Base-by-base conservation (phyloP, 129 eudicot species). In the Smallanthus sonchifolius region DNA sequence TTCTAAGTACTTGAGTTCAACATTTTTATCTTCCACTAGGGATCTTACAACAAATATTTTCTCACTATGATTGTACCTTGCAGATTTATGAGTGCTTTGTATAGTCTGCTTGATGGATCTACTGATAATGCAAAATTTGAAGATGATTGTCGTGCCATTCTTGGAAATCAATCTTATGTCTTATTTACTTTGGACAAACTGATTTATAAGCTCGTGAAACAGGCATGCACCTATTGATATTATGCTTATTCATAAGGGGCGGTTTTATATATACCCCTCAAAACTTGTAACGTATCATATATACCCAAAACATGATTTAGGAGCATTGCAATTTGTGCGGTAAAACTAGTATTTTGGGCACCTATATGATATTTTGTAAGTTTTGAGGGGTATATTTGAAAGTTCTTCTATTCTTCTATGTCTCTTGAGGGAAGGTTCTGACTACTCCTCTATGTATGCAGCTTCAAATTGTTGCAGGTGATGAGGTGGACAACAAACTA, bases 101-200 rank as follows among this genome's bases (percentile, higher is more conserved):
- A 86, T 65, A 80, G 78, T 69, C 85, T 94, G 81, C 99, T 94
- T 69, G 96, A 94, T 71, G 99, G 99, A 48, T 81, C 96, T 75
- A 75, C 91, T 75, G 99, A 94, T 73, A 94, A 94, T 81, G 65
- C 94, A 72, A 94, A 88, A 73, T 94, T 83, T 56, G 99, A 94
- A 84, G 99, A 94, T 81, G 97, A 94, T 75, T 94, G 99, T 35
- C 87, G 97, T 40, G 85, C 87, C 42, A 82, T 94, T 56, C 82
- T 94, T 80, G 99, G 99, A 65, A 94, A 94, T 85, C 97, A 94
- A 74, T 88, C 97, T 40, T 94, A 94, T 78, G 89, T 94, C 59
- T 75, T 94, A 37, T 94, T 94, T 79, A 94, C 99, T 17, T 84
- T 94, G 82, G 99, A 91, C 77, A 94, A 94, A 76, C 77, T 94